Percentiles rank a stretch among this genome's conserved stretches.
These are phyloP conservation scores for Triticum monococcum DNA, from an alignment of 176 grass and related monocot genomes.

Conservation along the genomic window DNA sequence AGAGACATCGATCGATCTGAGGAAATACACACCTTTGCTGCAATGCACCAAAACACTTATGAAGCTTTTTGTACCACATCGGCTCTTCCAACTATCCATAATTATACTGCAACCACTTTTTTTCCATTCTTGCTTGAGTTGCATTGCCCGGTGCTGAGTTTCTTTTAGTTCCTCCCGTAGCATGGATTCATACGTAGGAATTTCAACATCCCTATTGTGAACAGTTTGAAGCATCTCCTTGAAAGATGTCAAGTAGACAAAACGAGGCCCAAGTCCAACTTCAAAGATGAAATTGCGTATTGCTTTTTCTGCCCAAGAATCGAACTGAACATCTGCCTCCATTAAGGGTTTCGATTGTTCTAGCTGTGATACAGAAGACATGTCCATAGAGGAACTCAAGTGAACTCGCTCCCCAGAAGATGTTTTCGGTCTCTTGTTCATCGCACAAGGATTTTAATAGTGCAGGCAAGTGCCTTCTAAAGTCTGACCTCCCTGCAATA, in stretches of 20 bases:
- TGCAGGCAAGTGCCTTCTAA: neutral
- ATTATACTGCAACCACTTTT: constrained; percentile 66
- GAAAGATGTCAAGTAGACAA: constrained; percentile 61
- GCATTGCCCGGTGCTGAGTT: constrained; percentile 34
- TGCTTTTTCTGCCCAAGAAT: constrained; percentile 40
- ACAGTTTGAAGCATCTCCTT: constrained; percentile 48
- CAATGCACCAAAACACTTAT: constrained; percentile 72
- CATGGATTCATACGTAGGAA: constrained; percentile 58
- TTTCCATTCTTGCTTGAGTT: constrained; percentile 61
- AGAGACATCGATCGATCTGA: constrained; percentile 69
- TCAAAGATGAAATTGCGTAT: constrained; percentile 71
- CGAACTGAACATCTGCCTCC: constrained; percentile 31
- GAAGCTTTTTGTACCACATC: constrained; percentile 50
- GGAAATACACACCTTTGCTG: constrained; percentile 55
- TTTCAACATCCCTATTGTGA: constrained; percentile 20
- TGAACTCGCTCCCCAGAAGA: constrained; percentile 30
- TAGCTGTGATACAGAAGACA: neutral
- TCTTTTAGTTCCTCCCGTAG: constrained; percentile 61
- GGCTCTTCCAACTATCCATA: constrained; percentile 70
- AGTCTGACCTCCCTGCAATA: neutral
- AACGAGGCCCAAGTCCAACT: constrained; percentile 58
- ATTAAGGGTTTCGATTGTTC: constrained; percentile 23
- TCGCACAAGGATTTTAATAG: neutral
- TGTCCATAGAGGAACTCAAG: constrained; percentile 36
- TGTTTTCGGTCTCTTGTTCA: neutral